Conservation (phyloP, 2,329 filamentous ascomycete species). For the Sarocladium strictum region DNA sequence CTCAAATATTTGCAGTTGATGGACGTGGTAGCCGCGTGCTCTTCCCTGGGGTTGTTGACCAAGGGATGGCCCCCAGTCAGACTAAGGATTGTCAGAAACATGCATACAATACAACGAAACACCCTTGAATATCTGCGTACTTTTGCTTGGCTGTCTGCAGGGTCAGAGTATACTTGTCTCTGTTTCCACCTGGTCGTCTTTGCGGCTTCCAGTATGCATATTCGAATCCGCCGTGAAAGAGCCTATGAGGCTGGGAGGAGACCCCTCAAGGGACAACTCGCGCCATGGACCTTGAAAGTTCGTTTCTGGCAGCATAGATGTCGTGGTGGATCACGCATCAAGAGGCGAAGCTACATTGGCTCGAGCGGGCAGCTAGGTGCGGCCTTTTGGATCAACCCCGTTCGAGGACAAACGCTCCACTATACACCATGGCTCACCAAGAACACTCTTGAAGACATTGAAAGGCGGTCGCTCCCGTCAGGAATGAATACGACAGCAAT, state of each 20-base stretch:
- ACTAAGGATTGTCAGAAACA: too few relatives aligned
- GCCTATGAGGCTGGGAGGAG: conserved; percentile 1
- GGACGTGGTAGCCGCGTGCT: too few relatives aligned
- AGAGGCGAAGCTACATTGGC: not conserved
- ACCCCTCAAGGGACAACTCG: not conserved
- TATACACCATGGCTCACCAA: too few relatives aligned
- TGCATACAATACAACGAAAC: too few relatives aligned
- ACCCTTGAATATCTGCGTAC: too few relatives aligned
- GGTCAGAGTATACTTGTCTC: not conserved
- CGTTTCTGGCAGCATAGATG: not conserved
- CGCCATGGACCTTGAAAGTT: not conserved
- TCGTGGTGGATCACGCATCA: not conserved
- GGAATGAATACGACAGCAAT: too few relatives aligned
- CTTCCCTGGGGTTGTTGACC: too few relatives aligned
- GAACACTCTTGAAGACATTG: too few relatives aligned
- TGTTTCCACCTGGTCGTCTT: not conserved
- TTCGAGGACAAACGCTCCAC: not conserved
- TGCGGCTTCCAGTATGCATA: not conserved
- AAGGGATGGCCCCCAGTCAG: too few relatives aligned
- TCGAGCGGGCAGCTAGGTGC: not conserved
- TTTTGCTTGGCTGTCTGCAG: not conserved
- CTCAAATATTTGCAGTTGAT: too few relatives aligned
- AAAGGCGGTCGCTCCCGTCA: too few relatives aligned
- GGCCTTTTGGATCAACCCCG: conserved; percentile 7
- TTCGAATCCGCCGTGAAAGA: not conserved